phyloP scores from a whole-genome alignment of 1,284 basidiomycete genomes.

The Apiotrichum sp. region DNA sequence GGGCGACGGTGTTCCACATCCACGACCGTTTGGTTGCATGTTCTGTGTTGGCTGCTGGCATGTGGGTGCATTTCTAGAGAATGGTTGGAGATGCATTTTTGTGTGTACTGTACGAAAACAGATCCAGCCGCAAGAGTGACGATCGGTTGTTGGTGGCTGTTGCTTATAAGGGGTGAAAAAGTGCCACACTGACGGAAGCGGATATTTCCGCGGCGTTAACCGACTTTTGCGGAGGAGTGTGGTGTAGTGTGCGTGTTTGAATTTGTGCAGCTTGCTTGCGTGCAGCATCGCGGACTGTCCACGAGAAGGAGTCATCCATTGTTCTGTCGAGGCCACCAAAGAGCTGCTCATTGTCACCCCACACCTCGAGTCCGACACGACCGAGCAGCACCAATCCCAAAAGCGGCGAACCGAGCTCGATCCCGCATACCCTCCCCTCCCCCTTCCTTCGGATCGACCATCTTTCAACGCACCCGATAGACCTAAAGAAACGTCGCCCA shows the following conservation, averaged over 20 bases:
- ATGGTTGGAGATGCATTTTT: background rate
- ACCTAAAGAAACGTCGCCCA: constrained; percentile 12
- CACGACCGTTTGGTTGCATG: background rate
- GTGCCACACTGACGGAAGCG: background rate
- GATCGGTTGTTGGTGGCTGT: too few relatives aligned
- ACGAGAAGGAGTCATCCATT: background rate
- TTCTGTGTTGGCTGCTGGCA: background rate
- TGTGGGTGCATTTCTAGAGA: background rate
- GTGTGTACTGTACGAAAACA: background rate
- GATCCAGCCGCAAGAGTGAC: too few relatives aligned
- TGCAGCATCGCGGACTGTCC: too few relatives aligned
- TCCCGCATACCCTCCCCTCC: background rate
- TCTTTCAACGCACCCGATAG: background rate
- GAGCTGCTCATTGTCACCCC: constrained; percentile 1
- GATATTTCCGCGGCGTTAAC: background rate
- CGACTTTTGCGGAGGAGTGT: background rate
- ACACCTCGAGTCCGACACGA: constrained; percentile 13
- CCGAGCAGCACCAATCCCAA: constrained; percentile 6
- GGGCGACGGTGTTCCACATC: too few relatives aligned
- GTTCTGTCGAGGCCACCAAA: constrained; percentile 4
- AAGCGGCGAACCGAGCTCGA: constrained; percentile 1
- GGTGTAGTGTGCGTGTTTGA: background rate
- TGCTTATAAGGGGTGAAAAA: background rate
- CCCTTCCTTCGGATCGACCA: background rate
- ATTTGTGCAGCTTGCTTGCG: too few relatives aligned